A percentile compares a stretch with the other conserved stretches of the same genome.
Conservation (phyloP, 805 yeast species). For the Saccharomycopsis fibuligera region DNA sequence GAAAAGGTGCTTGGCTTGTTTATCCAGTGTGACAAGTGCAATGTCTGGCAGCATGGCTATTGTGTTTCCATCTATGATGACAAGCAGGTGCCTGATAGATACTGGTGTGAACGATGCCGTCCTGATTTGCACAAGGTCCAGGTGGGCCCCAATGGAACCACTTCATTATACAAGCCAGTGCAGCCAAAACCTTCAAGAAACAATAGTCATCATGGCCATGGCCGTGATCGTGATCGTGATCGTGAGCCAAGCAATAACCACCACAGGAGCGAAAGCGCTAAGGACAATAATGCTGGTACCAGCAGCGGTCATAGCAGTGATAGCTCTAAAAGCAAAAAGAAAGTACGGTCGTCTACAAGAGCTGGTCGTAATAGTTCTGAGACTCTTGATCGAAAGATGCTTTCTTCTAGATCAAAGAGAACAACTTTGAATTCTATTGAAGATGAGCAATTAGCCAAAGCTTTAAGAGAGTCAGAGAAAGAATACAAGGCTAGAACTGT, state of each 20-base stretch:
- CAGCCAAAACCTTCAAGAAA: slow-evolving; percentile 28
- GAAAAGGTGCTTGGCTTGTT: slow-evolving; percentile 51
- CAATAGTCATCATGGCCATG: background rate
- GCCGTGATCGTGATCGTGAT: background rate
- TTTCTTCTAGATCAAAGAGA: slow-evolving; percentile 31
- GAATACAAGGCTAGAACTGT: slow-evolving; percentile 37
- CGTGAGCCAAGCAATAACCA: background rate
- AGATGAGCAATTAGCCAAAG: slow-evolving; percentile 28
- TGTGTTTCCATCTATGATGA: slow-evolving; percentile 83
- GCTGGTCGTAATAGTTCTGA: background rate
- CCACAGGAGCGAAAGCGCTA: background rate
- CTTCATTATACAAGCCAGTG: slow-evolving; percentile 44
- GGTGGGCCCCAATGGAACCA: slow-evolving; percentile 41
- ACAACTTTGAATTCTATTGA: slow-evolving; percentile 25
- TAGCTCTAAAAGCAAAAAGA: slow-evolving; percentile 26
- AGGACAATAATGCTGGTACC: background rate
- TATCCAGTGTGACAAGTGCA: slow-evolving; percentile 84
- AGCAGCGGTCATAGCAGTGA: background rate
- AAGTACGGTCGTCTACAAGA: background rate
- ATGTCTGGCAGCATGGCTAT: slow-evolving; percentile 96
- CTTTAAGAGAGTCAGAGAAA: slow-evolving; percentile 50
- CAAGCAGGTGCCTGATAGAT: slow-evolving; percentile 80
- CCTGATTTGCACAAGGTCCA: slow-evolving; percentile 71
- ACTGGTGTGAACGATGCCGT: slow-evolving; percentile 89
- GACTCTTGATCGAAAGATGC: background rate